Conservation (phyloP, 192 early-diverging fungal species). For the Lobosporangium transversale region DNA sequence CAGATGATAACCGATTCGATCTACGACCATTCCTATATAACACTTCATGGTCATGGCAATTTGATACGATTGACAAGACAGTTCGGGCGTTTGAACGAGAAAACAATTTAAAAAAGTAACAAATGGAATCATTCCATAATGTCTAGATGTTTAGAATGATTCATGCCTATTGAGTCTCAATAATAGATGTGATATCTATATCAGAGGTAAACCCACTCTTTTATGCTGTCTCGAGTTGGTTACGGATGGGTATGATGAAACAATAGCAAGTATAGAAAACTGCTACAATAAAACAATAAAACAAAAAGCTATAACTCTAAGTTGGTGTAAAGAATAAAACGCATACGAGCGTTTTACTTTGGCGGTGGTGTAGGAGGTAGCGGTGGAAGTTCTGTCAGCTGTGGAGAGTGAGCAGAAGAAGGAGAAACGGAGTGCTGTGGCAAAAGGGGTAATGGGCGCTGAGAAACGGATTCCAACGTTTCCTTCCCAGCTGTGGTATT, state of each 20-base stretch:
- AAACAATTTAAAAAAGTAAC: too few relatives aligned
- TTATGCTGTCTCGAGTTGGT: neutral
- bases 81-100: slow-evolving; percentile 31
- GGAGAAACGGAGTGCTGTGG: neutral
- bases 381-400: slow-evolving; percentile 9
- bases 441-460: slow-evolving; percentile 10
- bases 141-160: too few relatives aligned
- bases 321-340: too few relatives aligned
- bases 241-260: neutral
- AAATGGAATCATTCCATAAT: too few relatives aligned
- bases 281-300: neutral
- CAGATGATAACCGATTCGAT: slow-evolving; percentile 99
- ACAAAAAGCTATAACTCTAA: neutral
- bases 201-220: neutral
- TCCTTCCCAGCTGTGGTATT: neutral
- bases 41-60: slow-evolving; percentile 94
- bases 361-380: slow-evolving; percentile 35
- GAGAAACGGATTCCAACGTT: neutral
- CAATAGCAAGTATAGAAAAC: neutral
- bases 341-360: slow-evolving; percentile 19
- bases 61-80: slow-evolving; percentile 76
- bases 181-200: neutral
- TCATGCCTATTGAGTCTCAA: neutral
- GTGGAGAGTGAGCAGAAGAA: neutral
- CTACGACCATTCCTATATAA: slow-evolving; percentile 96